These are phyloP conservation scores for Helminthosporium solani DNA, from an alignment of 2,329 filamentous ascomycete species.

Conservation along the genomic window DNA sequence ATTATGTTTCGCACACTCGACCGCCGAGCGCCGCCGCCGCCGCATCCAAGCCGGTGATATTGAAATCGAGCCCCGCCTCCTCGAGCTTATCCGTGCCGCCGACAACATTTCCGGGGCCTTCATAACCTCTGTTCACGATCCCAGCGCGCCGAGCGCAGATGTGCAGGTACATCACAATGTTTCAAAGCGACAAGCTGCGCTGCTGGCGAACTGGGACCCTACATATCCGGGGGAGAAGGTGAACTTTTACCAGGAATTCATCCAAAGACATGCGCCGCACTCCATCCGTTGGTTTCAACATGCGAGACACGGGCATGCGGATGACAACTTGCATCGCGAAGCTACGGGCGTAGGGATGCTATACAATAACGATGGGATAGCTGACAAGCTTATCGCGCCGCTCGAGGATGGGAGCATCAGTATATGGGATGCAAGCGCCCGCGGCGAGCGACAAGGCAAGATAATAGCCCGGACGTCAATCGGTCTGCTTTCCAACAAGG, in stretches of 20 bases:
- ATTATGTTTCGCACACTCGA: conserved; percentile 70
- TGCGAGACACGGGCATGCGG: conserved; percentile 47
- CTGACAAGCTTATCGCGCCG: conserved; percentile 68
- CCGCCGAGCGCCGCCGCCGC: conserved; percentile 62
- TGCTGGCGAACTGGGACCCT: conserved; percentile 81
- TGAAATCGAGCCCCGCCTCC: conserved; percentile 46
- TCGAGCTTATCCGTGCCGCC: conserved; percentile 45
- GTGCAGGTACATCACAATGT: conserved; percentile 33
- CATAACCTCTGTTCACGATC: conserved; percentile 23
- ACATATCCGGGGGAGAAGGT: conserved; percentile 69
- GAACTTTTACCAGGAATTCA: conserved; percentile 87
- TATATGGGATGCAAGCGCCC: conserved; percentile 66
- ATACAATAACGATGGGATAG: conserved; percentile 56
- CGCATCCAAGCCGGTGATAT: conserved; percentile 28
- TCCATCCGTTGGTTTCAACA: conserved; percentile 74
- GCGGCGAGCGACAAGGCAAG: conserved; percentile 61
- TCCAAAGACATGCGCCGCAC: conserved; percentile 76
- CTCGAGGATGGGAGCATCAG: conserved; percentile 86
- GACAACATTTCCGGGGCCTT: conserved; percentile 34
- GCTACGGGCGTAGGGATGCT: conserved; percentile 70
- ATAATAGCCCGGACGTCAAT: conserved; percentile 66
- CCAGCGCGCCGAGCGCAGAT: conserved; percentile 32
- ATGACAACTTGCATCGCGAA: conserved; percentile 56
- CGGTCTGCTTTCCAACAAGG: conserved; percentile 65
- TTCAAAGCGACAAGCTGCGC: conserved; percentile 51